Evolutionary conservation across 495 filamentous ascomycete species (phyloP).

Genomic region (Hypoxylon lienhwacheense): DNA sequence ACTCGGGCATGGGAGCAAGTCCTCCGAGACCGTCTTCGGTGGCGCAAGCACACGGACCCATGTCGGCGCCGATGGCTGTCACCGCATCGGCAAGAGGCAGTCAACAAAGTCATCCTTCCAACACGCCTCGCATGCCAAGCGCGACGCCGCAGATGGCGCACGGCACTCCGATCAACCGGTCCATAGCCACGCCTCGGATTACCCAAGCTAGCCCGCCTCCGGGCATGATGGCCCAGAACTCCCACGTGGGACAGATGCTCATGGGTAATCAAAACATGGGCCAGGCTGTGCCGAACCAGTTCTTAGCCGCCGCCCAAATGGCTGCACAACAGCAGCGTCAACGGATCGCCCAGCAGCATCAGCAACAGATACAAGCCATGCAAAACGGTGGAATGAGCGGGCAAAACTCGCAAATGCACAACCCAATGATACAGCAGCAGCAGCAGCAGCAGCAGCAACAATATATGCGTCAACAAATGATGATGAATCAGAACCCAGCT

Average conservation of each 20-base stretch:
- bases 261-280: constrained; percentile 56
- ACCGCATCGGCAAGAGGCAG: constrained; percentile 77
- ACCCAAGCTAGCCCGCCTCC: constrained; percentile 69
- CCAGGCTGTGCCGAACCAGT: constrained; percentile 46
- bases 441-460: no score
- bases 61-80: constrained; percentile 62
- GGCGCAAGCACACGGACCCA: constrained; percentile 68
- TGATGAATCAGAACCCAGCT: constrained; percentile 41
- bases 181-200: constrained; percentile 71
- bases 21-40: constrained; percentile 78
- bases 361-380: constrained; percentile 42
- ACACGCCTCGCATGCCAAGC: constrained; percentile 79
- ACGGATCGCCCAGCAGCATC: constrained; percentile 57
- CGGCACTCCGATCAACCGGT: constrained; percentile 68
- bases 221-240: constrained; percentile 59
- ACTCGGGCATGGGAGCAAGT: constrained; percentile 76
- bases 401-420: constrained; percentile 35
- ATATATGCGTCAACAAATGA: constrained; percentile 43
- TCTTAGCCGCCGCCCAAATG: constrained; percentile 41
- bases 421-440: constrained; percentile 43
- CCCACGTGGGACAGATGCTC: constrained; percentile 59
- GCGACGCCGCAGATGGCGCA: constrained; percentile 77
- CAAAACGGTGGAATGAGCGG: constrained; percentile 45
- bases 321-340: neutral
- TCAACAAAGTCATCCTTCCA: constrained; percentile 74